Base-by-base conservation (phyloP, 257 asterid species). In the Buddleja alternifolia region DNA sequence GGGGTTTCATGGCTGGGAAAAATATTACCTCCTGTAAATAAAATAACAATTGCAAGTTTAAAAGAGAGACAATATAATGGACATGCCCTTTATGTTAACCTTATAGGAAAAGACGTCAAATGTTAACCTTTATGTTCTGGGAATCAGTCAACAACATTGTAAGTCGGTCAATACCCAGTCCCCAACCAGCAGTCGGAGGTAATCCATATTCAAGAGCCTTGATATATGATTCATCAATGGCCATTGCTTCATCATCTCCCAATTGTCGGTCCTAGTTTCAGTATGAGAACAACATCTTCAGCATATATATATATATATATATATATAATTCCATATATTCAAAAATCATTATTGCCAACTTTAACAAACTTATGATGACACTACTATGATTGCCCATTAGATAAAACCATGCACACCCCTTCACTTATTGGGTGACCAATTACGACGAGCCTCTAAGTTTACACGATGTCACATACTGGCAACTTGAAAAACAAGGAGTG, bases 211-310 rank as follows among this genome's bases (percentile, higher is more conserved):
- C 98, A 72, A 93, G 98, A 63, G 97, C 92, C 0, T 88, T 85
- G 64, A 92, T 85, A 55, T 90, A 93, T 6, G 88, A 77, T 76
- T 93, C 98, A 60, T 90, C 98, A 73, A 88, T 72, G 42, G 92
- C 96, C 98, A 93, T 93, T 17, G 98, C 98, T 81, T 93, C 98
- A 69, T 93, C 98, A 77, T 93, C 97, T 61, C 98, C 98, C 1
- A 90, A 90, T 85, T 86, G 92, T 8, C 97, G 95, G 70, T 93
- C 98, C 98, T 92, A 69, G 29, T 73, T 70, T 50, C 75, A 54
- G 53, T 20, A 29, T 23, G 5, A 29, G 5, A 29, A 29, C 34
- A 51, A 29, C 15, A 45, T 25, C 10, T 75, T 62, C 40, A 74
- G 47, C 48, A 65, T 1, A 21, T 3, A 10, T 45, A 15, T 7